Evolutionary conservation across 768 basidiomycete genomes (phyloP).

Genomic region (Mycena amicta): DNA sequence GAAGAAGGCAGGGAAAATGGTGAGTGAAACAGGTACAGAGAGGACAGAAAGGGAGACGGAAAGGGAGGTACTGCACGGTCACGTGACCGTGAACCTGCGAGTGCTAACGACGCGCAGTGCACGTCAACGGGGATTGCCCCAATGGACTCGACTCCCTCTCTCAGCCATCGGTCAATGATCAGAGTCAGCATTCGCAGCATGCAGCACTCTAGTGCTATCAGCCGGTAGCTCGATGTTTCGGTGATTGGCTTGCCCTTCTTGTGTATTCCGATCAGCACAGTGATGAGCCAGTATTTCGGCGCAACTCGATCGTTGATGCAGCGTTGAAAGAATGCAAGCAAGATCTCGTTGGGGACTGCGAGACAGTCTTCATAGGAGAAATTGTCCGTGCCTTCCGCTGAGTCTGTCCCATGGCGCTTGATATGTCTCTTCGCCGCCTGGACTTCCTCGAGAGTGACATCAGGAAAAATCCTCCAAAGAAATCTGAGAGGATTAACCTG

Average conservation of each 20-base stretch:
- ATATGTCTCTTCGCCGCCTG: slow-evolving; percentile 1
- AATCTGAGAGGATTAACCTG: neutral
- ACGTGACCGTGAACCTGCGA: too few species aligned
- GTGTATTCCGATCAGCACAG: slow-evolving; percentile 8
- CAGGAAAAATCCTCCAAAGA: neutral
- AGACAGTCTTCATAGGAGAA: slow-evolving; percentile 10
- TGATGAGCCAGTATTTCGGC: neutral
- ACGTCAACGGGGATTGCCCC: too few species aligned
- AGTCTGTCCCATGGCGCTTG: neutral
- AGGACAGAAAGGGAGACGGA: too few species aligned
- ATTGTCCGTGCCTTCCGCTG: neutral
- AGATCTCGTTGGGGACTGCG: slow-evolving; percentile 2
- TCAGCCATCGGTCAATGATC: neutral
- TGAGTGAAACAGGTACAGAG: too few species aligned
- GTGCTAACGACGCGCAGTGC: too few species aligned
- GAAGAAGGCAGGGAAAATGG: too few species aligned
- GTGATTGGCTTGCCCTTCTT: slow-evolving; percentile 14
- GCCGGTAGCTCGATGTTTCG: slow-evolving; percentile 19
- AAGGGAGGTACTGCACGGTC: too few species aligned
- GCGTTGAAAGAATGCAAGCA: slow-evolving; percentile 4
- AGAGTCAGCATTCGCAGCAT: slow-evolving; percentile 17
- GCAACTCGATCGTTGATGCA: neutral
- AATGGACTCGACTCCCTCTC: neutral
- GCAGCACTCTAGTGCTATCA: slow-evolving; percentile 26
- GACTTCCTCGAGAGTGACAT: too few species aligned